A percentile compares a stretch with the other conserved stretches of the same genome.
phyloP scores from a whole-genome alignment of 768 basidiomycete species.

The Gyrodon lividus region DNA sequence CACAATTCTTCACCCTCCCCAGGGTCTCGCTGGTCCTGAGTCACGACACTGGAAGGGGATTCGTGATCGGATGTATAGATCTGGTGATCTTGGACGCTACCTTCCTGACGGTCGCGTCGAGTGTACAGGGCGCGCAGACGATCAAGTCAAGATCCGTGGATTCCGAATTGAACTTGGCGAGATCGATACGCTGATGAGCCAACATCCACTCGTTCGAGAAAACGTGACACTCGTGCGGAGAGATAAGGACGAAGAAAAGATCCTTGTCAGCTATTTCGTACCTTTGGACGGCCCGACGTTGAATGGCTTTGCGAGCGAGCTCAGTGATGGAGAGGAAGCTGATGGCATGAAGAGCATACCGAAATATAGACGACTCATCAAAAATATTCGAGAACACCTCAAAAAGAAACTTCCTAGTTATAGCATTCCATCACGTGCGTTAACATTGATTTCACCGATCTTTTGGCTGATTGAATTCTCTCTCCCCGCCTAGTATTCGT shows the following conservation, averaged over 20 bases:
- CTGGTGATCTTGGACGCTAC: constrained; percentile 95
- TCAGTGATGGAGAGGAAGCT: constrained; percentile 44
- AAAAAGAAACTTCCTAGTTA: constrained; percentile 97
- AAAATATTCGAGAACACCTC: constrained; percentile 90
- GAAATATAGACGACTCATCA: constrained; percentile 85
- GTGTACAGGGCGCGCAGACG: constrained; percentile 95
- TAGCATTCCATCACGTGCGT: constrained; percentile 85
- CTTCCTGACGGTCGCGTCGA: constrained; percentile 90
- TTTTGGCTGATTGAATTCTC: constrained; percentile 3
- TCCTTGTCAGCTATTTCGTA: constrained; percentile 95
- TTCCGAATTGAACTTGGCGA: constrained; percentile 99
- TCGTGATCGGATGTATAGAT: constrained; percentile 96
- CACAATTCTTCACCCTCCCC: constrained; percentile 62
- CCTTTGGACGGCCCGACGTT: constrained; percentile 71
- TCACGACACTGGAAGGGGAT: constrained; percentile 90
- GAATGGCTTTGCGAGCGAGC: constrained; percentile 69
- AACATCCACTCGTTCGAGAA: constrained; percentile 92
- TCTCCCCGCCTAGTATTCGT: constrained; percentile 69
- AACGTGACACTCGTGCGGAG: constrained; percentile 95
- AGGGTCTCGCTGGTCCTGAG: constrained; percentile 63
- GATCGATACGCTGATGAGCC: constrained; percentile 93
- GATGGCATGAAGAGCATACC: constrained; percentile 74
- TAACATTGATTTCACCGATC: neutral
- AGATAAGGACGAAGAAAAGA: constrained; percentile 99
- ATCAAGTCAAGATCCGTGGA: constrained; percentile 98